Base-by-base conservation (phyloP, 345 rosid species). In the Citrus reticulata region DNA sequence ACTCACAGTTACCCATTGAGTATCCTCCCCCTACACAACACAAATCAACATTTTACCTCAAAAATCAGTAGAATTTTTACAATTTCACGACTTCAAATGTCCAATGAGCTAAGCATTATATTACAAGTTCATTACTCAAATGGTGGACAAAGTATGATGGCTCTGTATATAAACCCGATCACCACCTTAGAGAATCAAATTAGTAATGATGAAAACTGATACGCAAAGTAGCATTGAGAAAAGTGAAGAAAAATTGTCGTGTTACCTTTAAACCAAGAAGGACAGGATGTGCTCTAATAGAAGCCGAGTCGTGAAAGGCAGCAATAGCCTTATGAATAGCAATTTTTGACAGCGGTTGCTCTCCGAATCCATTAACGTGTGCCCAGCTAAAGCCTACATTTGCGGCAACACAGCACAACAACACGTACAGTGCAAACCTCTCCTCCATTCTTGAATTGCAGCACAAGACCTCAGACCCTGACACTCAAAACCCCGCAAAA, bases 21-120 rank as follows among this genome's bases (percentile, higher is more conserved):
- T 89, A 84, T 94, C 95, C 81, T 90, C 93, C 69, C 93, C 96
- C 98, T 95, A 88, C 63, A 83, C 51, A 57, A 54, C 74, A 59
- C 5, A n/a, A 30, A 54, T 37, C 58, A 77, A 51, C 30, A 69
- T 8, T 20, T 6, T 30, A 55, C 69, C 24, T 16, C 24, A 22
- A 59, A 16, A 70, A 24, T 62, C 25, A 68, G 6, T 0, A 49
- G 22, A 34, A 32, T 11, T 24, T 55, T 66, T 9, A 77, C 62
- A 24, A 70, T n/a, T 4, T 40, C 55, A 68, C 42, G 57, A 14
- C 55, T 39, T 5, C 30, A 68, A 68, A 10, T 40, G 42, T 68
- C n/a, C 1, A 34, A 24, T 13, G 32, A 5, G 65, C 65, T 11
- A 13, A 11, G 51, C 51, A 46, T 46, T 46, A 46, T 1, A 46